Conservation (phyloP, 805 yeast genomes). For the Schwanniomyces pseudopolymorphus region DNA sequence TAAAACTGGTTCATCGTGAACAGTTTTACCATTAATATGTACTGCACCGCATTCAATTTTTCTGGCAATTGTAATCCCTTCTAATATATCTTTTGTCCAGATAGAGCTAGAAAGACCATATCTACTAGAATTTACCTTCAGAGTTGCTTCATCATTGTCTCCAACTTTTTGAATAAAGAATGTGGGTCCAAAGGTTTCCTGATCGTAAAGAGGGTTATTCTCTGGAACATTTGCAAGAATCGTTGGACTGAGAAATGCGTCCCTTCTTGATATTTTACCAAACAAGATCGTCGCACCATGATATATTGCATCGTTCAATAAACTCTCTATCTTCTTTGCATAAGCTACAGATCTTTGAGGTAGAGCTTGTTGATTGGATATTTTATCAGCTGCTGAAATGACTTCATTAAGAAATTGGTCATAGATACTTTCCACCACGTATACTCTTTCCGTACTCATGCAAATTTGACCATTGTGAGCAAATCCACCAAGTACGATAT, state of each 20-base stretch:
- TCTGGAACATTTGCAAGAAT: constrained; percentile 22
- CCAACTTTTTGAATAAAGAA: constrained; percentile 19
- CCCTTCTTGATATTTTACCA: constrained; percentile 7
- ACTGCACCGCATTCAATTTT: constrained; percentile 29
- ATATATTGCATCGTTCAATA: constrained; percentile 25
- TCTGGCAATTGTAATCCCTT: constrained; percentile 25
- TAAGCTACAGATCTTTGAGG: constrained; percentile 23
- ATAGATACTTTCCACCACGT: constrained; percentile 23
- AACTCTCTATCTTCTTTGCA: constrained; percentile 12
- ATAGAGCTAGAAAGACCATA: constrained; percentile 34
- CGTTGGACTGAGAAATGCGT: constrained; percentile 15
- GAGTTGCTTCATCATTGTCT: constrained; percentile 9
- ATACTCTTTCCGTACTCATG: constrained; percentile 41
- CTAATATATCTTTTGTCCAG: constrained; percentile 27
- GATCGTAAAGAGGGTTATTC: constrained; percentile 17
- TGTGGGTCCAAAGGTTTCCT: constrained; percentile 39
- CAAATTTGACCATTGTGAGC: constrained; percentile 48
- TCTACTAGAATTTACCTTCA: constrained; percentile 13
- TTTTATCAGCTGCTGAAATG: constrained; percentile 5
- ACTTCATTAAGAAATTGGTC: constrained; percentile 16
- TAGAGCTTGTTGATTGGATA: not conserved
- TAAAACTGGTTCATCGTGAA: constrained; percentile 17
- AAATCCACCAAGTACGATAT: constrained; percentile 34
- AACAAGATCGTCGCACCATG: constrained; percentile 24
- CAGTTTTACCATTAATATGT: constrained; percentile 21